Base-by-base conservation (phyloP, 345 rosid genomes). In the Populus pruinosa region DNA sequence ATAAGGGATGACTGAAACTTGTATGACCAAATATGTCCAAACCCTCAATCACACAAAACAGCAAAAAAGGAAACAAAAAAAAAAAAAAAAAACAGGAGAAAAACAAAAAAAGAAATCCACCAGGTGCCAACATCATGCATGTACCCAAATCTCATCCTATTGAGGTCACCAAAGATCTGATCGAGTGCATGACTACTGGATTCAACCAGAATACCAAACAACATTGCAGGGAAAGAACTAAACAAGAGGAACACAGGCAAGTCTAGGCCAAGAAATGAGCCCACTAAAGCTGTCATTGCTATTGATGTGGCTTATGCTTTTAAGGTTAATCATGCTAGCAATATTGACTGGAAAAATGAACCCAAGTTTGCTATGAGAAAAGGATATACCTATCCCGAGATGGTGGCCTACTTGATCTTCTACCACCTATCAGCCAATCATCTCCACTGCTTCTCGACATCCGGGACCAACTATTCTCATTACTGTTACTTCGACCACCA, bases 381-480 rank as follows among this genome's bases (percentile, higher is more conserved):
- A 55, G 62, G 9, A 55, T n/a, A 55, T 55, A 55, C 62, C 62
- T 55, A 21, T 55, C 73, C 17, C 86, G 80, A 25, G 89, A 82
- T 35, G 90, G 77, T 50, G 85, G 71, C 81, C 91, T 81, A 83
- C 85, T 87, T 78, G 96, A 87, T 83, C 85, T 84, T 69, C 92
- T 83, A 69, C 90, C 91, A 75, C 96, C 88, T 69, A 90, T 89
- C 78, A 91, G 81, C 98, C 98, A 93, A 85, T 90, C 97, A 87
- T 84, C 90, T 21, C 81, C 81, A 80, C 87, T 80, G 82, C 86
- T 85, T 78, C 87, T 90, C 7, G 96, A 86, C 71, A 69, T 36
- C 41, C 87, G 87, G 31, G 94, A 86, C 90, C 88, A 85, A 84
- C 85, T 88, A 69, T 78, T 85, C 50, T 76, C 85, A 77, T 65